These are phyloP conservation scores for Chaetomiaceae sp. DNA, from an alignment of 2,329 filamentous ascomycete genomes.

Conservation along the genomic window DNA sequence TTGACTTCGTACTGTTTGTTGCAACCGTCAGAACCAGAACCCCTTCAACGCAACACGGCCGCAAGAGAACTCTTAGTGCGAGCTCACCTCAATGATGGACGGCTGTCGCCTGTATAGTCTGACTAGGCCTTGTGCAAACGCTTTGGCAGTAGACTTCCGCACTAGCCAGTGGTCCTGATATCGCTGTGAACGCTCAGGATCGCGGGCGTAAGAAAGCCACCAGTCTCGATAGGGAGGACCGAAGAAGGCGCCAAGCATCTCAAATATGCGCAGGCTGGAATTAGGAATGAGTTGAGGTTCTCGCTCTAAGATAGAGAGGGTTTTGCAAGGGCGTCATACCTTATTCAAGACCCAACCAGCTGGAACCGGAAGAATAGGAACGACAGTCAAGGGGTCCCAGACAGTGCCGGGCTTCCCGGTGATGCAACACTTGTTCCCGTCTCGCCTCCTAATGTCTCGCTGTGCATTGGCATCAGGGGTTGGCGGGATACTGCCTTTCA, in stretches of 20 bases:
- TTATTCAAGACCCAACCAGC: too few species aligned
- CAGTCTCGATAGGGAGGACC: slow-evolving; percentile 27
- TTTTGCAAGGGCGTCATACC: too few species aligned
- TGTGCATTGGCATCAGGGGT: too few species aligned
- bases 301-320: too few species aligned
- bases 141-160: slow-evolving; percentile 22
- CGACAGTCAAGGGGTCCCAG: too few species aligned
- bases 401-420: too few species aligned
- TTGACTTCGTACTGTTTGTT: slow-evolving; percentile 19
- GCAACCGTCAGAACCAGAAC: not conserved
- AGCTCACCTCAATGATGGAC: slow-evolving; percentile 28
- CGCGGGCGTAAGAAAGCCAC: slow-evolving; percentile 26
- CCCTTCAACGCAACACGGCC: not conserved
- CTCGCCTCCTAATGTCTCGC: too few species aligned
- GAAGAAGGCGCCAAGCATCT: slow-evolving; percentile 28
- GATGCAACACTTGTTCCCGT: too few species aligned
- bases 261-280: slow-evolving; percentile 14
- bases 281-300: too few species aligned
- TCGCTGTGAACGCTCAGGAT: slow-evolving; percentile 8
- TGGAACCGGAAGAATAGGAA: too few species aligned
- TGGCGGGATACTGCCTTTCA: too few species aligned
- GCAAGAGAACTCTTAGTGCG: not conserved
- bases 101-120: slow-evolving; percentile 22
- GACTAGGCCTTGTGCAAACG: slow-evolving; percentile 23
- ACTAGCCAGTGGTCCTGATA: slow-evolving; percentile 28